Evolutionary conservation across 2,329 filamentous ascomycete genomes (phyloP).

Genomic region (Coleophoma crateriformis): DNA sequence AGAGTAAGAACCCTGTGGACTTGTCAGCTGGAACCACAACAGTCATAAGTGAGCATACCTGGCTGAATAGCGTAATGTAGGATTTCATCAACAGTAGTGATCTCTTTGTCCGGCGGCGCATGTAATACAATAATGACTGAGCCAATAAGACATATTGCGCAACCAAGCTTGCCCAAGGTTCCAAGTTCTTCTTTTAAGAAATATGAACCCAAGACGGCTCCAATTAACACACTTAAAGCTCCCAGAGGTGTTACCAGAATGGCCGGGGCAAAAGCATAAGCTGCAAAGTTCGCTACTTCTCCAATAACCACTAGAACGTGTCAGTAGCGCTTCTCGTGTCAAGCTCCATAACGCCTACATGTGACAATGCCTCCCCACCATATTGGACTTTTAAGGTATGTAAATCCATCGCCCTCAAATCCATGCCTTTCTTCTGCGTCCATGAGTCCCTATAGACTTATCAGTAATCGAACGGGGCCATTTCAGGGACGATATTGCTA

Average conservation of each 20-base stretch:
- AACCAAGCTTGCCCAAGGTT: constrained; percentile 87
- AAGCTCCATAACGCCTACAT: constrained; percentile 48
- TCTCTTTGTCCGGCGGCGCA: constrained; percentile 88
- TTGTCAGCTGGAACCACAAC: no score
- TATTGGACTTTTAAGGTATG: constrained; percentile 88
- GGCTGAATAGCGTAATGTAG: constrained; percentile 84
- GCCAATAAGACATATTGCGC: constrained; percentile 91
- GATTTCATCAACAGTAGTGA: constrained; percentile 87
- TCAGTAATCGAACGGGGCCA: constrained; percentile 7
- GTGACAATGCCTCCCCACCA: constrained; percentile 97
- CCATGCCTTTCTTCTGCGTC: constrained; percentile 88
- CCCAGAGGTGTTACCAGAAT: constrained; percentile 95
- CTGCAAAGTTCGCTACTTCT: constrained; percentile 95
- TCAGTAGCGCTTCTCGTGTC: constrained; percentile 15
- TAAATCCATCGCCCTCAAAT: constrained; percentile 93
- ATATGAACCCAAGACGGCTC: constrained; percentile 89
- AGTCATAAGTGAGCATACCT: constrained; percentile 48
- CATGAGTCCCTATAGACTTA: constrained; percentile 65
- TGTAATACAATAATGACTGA: constrained; percentile 97
- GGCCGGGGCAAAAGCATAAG: constrained; percentile 97
- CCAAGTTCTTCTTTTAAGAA: constrained; percentile 88
- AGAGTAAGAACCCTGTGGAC: constrained; percentile 75
- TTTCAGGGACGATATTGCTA: not conserved
- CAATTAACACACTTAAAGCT: constrained; percentile 90
- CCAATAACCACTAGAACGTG: constrained; percentile 70